Evolutionary conservation across 139 green algal species (phyloP).

Genomic region (Volvox africanus): DNA sequence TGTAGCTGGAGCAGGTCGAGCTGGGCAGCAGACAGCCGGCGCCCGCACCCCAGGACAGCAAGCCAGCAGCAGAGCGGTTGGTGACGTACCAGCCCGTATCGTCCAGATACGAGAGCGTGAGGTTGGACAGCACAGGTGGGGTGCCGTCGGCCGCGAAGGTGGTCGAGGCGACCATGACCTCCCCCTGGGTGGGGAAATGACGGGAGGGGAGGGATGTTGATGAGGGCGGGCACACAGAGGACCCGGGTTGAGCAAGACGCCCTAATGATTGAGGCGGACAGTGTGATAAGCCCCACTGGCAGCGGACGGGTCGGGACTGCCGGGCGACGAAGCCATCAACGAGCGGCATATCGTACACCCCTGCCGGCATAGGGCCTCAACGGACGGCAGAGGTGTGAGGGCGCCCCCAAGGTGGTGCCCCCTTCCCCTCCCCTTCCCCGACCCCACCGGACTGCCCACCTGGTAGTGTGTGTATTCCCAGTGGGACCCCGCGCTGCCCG

Average conservation of each 20-base stretch:
- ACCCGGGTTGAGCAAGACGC: no score
- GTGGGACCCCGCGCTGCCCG: conserved; percentile 69
- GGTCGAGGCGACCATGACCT: conserved; percentile 74
- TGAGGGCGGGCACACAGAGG: no score
- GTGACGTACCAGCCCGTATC: conserved; percentile 32
- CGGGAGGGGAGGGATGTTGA: no score
- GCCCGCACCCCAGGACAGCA: conserved; percentile 55
- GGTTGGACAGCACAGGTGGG: conserved; percentile 56
- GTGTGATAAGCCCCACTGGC: no score
- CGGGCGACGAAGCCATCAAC: no score
- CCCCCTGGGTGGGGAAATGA: conserved; percentile 37
- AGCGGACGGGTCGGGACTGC: no score
- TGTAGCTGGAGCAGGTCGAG: background rate
- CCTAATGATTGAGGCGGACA: no score
- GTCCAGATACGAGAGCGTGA: conserved; percentile 70
- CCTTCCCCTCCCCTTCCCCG: no score
- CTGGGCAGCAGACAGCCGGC: conserved; percentile 55
- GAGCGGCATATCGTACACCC: no score
- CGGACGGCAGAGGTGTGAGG: no score
- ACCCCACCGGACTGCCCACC: conserved; percentile 14
- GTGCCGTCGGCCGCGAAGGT: conserved; percentile 54
- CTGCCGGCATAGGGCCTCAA: no score
- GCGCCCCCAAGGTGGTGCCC: no score
- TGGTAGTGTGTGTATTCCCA: conserved; percentile 75
- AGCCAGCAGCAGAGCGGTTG: conserved; percentile 49